phyloP scores from a whole-genome alignment of 768 basidiomycete genomes.

The Leccinum rimulosum region DNA sequence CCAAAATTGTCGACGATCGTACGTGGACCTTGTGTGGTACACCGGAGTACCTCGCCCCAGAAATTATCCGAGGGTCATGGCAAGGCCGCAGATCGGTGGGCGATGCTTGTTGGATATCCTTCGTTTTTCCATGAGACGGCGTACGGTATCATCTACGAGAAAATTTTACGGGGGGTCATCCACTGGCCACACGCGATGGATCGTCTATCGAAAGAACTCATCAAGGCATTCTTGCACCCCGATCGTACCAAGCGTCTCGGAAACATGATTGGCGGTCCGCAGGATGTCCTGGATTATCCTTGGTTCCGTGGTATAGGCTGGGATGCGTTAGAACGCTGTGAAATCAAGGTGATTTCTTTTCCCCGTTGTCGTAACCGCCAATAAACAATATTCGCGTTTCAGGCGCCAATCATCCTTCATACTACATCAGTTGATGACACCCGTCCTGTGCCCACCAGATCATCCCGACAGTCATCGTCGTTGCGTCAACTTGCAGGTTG shows the following conservation, averaged over 20 bases:
- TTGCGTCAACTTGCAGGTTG: too few relatives aligned
- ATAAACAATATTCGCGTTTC: conserved; percentile 11
- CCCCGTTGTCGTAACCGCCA: neutral
- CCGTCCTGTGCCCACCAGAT: conserved; percentile 37
- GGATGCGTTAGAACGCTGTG: conserved; percentile 80
- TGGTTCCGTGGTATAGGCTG: conserved; percentile 98
- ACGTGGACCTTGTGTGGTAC: conserved; percentile 98
- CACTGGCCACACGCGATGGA: conserved; percentile 93
- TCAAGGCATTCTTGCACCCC: conserved; percentile 84
- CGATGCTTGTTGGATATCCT: conserved; percentile 98
- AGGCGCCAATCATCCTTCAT: conserved; percentile 87
- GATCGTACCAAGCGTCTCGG: conserved; percentile 91
- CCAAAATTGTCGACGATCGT: conserved; percentile 95
- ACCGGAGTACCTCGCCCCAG: conserved; percentile 95
- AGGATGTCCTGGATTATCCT: conserved; percentile 86
- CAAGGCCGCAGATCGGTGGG: conserved; percentile 99
- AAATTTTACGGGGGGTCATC: conserved; percentile 85
- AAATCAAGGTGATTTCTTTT: conserved; percentile 66
- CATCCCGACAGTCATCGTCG: too few relatives aligned
- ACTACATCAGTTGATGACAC: conserved; percentile 80
- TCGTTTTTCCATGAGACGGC: conserved; percentile 98
- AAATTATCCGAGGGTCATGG: conserved; percentile 97
- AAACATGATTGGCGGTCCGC: conserved; percentile 88
- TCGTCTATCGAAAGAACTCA: conserved; percentile 82
- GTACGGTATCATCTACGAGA: conserved; percentile 91